Conservation (phyloP, 129 eudicot genomes). For the Escallonia rubra region DNA sequence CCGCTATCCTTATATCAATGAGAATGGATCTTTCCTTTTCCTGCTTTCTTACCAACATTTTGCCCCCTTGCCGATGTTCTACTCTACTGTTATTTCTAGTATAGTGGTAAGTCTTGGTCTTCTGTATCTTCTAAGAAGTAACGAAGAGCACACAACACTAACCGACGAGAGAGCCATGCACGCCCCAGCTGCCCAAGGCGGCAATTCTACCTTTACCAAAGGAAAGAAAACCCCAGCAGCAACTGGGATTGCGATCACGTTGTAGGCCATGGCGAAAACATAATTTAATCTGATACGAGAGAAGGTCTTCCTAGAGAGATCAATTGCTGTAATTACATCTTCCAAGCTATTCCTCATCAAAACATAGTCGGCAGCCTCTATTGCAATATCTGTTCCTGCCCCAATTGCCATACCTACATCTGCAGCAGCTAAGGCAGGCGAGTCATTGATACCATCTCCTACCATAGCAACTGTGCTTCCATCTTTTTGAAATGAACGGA, state of each 20-base stretch:
- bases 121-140: conserved; percentile 78
- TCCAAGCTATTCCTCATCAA: conserved; percentile 84
- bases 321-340: conserved; percentile 96
- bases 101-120: conserved; percentile 82
- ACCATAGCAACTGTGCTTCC: conserved; percentile 94
- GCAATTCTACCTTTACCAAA: conserved; percentile 56
- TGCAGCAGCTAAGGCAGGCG: conserved; percentile 92
- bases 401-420: conserved; percentile 98
- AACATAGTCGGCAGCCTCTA: conserved; percentile 96
- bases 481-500: conserved; percentile 79
- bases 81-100: conserved; percentile 84
- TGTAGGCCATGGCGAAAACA: conserved; percentile 92
- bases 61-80: conserved; percentile 20
- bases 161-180: conserved; percentile 97
- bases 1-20: no score
- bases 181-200: conserved; percentile 99
- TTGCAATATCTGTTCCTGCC: conserved; percentile 93
- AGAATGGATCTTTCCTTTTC: background rate
- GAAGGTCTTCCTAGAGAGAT: conserved; percentile 91
- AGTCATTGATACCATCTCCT: conserved; percentile 95
- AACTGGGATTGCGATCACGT: conserved; percentile 69
- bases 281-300: conserved; percentile 72
- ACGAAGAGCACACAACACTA: conserved; percentile 92
- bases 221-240: conserved; percentile 93
- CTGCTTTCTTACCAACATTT: background rate